Conservation (phyloP, 2,329 filamentous ascomycete genomes). For the Cyanodermella asteris region DNA sequence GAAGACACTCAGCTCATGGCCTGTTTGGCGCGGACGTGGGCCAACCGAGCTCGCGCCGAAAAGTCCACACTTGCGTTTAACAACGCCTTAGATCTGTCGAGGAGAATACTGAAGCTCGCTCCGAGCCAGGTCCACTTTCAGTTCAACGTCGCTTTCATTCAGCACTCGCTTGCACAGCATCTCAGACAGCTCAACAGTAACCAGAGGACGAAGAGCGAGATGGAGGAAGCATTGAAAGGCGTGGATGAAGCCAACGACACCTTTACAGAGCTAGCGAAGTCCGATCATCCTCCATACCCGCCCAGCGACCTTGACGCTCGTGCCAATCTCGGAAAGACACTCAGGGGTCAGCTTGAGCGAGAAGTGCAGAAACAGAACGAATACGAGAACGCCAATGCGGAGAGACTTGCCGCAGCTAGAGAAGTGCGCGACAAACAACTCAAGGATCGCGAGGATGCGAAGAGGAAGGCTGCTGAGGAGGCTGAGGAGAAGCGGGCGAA, state of each 20-base stretch:
- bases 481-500: constrained; percentile 54
- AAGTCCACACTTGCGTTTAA: constrained; percentile 40
- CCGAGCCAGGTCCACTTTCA: constrained; percentile 78
- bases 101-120: constrained; percentile 48
- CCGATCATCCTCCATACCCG: constrained; percentile 61
- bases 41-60: constrained; percentile 54
- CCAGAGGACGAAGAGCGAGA: constrained; percentile 56
- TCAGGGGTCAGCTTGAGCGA: constrained; percentile 75
- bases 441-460: constrained; percentile 54
- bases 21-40: constrained; percentile 72
- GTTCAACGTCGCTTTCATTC: constrained; percentile 95
- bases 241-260: constrained; percentile 67
- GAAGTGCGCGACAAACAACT: constrained; percentile 64
- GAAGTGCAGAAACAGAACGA: constrained; percentile 66
- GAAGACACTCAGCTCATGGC: constrained; percentile 61
- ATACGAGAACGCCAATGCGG: constrained; percentile 82
- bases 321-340: constrained; percentile 89
- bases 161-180: constrained; percentile 74
- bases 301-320: constrained; percentile 79
- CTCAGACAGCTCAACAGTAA: constrained; percentile 55
- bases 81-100: constrained; percentile 39
- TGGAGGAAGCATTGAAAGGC: constrained; percentile 58
- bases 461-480: constrained; percentile 38
- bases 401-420: constrained; percentile 62
- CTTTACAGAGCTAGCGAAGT: constrained; percentile 36